Evolutionary conservation across 169 alveolate species (phyloP).

Genomic region (Pseudocohnilembus persalinus): DNA sequence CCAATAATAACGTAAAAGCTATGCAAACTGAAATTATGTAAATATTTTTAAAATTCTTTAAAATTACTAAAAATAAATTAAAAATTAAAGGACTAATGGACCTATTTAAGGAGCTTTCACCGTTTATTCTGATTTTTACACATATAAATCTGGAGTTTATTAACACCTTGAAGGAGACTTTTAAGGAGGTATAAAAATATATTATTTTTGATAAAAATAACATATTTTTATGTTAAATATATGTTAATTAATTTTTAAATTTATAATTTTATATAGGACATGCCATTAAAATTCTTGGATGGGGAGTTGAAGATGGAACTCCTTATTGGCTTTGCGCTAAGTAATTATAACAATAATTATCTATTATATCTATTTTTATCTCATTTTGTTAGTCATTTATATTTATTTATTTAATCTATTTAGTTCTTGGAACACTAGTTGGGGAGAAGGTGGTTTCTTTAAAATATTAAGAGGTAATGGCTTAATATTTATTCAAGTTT

Average conservation of each 20-base stretch:
- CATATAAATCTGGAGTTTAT: slow-evolving; percentile 83
- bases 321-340: slow-evolving; percentile 71
- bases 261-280: no score
- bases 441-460: slow-evolving; percentile 44
- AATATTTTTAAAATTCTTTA: no score
- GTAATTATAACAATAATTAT: no score
- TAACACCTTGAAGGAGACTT: slow-evolving; percentile 64
- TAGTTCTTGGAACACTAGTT: slow-evolving; percentile 40
- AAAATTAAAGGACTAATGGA: slow-evolving; percentile 15
- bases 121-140: slow-evolving; percentile 79
- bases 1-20: slow-evolving; percentile 38
- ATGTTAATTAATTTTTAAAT: no score
- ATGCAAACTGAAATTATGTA: slow-evolving; percentile 46
- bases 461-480: slow-evolving; percentile 46
- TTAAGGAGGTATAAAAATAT: no score
- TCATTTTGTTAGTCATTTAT: not conserved
- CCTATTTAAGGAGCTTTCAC: slow-evolving; percentile 75
- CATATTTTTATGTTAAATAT: no score
- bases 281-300: slow-evolving; percentile 85
- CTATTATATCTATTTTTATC: no score
- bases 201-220: no score
- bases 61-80: no score
- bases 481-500: no score
- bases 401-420: no score
- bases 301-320: slow-evolving; percentile 63